Conservation (phyloP, 306 rosid genomes). For the Vigna mungo region DNA sequence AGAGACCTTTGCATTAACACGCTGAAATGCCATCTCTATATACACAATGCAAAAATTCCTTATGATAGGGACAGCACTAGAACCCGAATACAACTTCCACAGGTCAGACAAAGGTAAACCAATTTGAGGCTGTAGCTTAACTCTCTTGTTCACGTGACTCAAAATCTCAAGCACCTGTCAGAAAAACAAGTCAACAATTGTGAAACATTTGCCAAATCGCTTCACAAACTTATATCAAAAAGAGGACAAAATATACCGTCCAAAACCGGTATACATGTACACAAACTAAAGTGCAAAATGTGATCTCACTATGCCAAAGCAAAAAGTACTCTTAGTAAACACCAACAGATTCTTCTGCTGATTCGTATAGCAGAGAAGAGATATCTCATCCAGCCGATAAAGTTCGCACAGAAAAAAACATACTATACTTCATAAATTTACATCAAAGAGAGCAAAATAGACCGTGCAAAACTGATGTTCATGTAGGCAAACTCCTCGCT, state of each 20-base stretch:
- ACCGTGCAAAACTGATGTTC: background rate
- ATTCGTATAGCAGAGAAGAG: background rate
- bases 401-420: background rate
- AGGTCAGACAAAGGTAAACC: slow-evolving; percentile 82
- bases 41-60: slow-evolving; percentile 95
- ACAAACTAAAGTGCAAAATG: background rate
- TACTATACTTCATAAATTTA: background rate
- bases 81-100: slow-evolving; percentile 78
- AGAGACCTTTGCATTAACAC: slow-evolving; percentile 65
- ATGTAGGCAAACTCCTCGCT: background rate
- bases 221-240: slow-evolving; percentile 8
- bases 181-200: slow-evolving; percentile 21
- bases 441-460: background rate
- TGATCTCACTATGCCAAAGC: background rate
- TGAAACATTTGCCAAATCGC: slow-evolving; percentile 5
- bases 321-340: background rate
- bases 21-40: slow-evolving; percentile 95
- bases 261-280: background rate
- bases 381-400: background rate
- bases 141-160: slow-evolving; percentile 98
- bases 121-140: slow-evolving; percentile 83
- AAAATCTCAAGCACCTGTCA: slow-evolving; percentile 93
- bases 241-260: background rate
- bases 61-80: slow-evolving; percentile 72
- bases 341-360: background rate